A percentile compares a stretch with the other conserved stretches of the same genome.
These are phyloP conservation scores for Hanseniaspora vineae DNA, from an alignment of 805 yeast genomes.

Conservation along the genomic window DNA sequence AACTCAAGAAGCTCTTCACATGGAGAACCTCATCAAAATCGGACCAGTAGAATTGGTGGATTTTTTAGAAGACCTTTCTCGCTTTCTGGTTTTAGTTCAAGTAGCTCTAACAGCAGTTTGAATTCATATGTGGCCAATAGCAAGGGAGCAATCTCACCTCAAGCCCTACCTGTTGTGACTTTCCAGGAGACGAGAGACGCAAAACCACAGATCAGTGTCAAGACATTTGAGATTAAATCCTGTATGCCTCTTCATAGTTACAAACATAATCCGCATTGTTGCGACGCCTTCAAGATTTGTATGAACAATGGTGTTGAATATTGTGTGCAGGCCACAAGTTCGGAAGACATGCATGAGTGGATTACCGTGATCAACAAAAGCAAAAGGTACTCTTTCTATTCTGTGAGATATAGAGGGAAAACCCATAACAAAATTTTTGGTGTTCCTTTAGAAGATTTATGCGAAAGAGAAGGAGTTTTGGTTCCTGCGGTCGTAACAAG, in stretches of 20 bases:
- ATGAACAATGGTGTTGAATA: slow-evolving; percentile 38
- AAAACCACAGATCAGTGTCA: slow-evolving; percentile 37
- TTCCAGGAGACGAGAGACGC: slow-evolving; percentile 26
- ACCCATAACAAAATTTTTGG: slow-evolving; percentile 60
- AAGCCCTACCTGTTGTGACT: slow-evolving; percentile 47
- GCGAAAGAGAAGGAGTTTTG: slow-evolving; percentile 51
- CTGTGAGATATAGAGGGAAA: slow-evolving; percentile 27
- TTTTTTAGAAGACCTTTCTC: slow-evolving; percentile 54
- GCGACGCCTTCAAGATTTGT: slow-evolving; percentile 27
- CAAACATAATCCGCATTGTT: slow-evolving; percentile 12
- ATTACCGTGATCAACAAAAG: slow-evolving; percentile 31
- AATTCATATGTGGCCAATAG: slow-evolving; percentile 20
- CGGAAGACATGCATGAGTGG: slow-evolving; percentile 65
- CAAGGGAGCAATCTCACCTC: slow-evolving; percentile 29
- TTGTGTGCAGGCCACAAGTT: slow-evolving; percentile 53
- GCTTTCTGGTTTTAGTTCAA: slow-evolving; percentile 28
- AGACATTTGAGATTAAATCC: slow-evolving; percentile 31
- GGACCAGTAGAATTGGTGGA: slow-evolving; percentile 41
- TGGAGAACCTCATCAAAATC: slow-evolving; percentile 13
- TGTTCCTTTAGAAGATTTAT: slow-evolving; percentile 64
- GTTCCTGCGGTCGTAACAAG: slow-evolving; percentile 57
- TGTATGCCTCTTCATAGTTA: slow-evolving; percentile 26
- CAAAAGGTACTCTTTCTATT: slow-evolving; percentile 30
- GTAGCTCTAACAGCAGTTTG: slow-evolving; percentile 17
- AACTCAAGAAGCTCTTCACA: slow-evolving; percentile 10